Percentiles rank a stretch among this genome's conserved stretches.
Conservation (phyloP, 768 basidiomycete genomes). For the Lentinula sp. region DNA sequence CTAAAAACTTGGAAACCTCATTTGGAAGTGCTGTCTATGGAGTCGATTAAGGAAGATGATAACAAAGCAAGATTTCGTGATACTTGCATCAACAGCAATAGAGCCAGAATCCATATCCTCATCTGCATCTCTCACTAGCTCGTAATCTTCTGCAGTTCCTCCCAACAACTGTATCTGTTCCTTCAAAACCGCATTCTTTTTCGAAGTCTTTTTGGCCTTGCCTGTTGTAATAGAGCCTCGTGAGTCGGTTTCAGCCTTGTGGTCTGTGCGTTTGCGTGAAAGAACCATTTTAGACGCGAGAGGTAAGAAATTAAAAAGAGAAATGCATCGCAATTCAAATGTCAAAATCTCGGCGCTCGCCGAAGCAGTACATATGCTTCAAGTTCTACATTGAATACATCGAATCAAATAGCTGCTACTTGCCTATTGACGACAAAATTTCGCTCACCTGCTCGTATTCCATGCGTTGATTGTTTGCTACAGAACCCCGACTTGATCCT, state of each 20-base stretch:
- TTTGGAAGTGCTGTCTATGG: slow-evolving; percentile 33
- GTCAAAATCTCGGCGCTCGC: not conserved
- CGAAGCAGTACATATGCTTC: not conserved
- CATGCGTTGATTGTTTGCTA: not conserved
- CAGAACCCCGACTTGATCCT: not conserved
- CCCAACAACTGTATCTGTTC: slow-evolving; percentile 36
- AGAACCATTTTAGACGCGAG: slow-evolving; percentile 11
- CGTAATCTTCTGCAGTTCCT: slow-evolving; percentile 41
- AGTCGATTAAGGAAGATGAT: not conserved
- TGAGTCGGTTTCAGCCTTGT: not conserved
- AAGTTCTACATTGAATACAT: not conserved
- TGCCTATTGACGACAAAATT: not conserved
- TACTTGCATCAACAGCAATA: slow-evolving; percentile 24
- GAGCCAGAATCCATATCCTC: slow-evolving; percentile 23
- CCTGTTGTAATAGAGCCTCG: slow-evolving; percentile 9
- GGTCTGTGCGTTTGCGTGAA: slow-evolving; percentile 10
- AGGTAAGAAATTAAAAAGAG: not conserved
- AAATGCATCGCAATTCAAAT: too few species aligned
- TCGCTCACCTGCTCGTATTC: not conserved
- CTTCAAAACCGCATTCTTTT: slow-evolving; percentile 16
- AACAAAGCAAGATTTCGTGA: not conserved
- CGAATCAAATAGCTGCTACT: not conserved
- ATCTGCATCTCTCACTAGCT: slow-evolving; percentile 34
- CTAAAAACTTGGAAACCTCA: slow-evolving; percentile 42
- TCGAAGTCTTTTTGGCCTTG: slow-evolving; percentile 8